Evolutionary conservation across 352 stramenopile genomes (phyloP), one percentile per base, ranked within the genome.

Genomic region (Blastocystis sp.): DNA sequence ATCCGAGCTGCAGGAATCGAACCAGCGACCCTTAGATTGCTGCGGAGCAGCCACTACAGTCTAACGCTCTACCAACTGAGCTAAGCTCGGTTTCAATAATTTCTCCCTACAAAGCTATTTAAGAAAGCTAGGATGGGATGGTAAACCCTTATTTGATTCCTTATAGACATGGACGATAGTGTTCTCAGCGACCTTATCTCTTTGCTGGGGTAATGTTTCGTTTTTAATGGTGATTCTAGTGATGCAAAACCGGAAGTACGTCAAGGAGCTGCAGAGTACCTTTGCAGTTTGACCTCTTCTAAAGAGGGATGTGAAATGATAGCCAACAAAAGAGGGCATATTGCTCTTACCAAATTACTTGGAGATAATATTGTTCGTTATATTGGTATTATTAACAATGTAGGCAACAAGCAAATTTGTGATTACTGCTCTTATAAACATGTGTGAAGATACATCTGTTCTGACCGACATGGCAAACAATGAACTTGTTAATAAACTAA

Each of bases 21-120:
- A 53, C 27, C 66, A 78, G 37, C 66, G 66, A 78, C 37, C 37
- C 66, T 75, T 75, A 75, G 62, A 75, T 75, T 75, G 62, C 62
- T 75, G 62, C 62, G 62, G 62, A 75, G 62, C 62, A 75, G 62
- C 62, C 62, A 75, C 62, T 75, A 75, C 62, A 75, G 62, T 75
- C 62, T 75, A 75, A 75, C 62, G 62, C 62, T 75, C 62, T 75
- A 75, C 62, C 62, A 75, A 75, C 62, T 75, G 62, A 75, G 62
- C 62, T 75, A 75, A 75, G 62, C 62, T 75, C 62, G 62, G 62
- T 22, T 9, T 75, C 51, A 22, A 58, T 13, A 58, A 58, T 22
- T 22, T 58, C 51, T 58, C 13, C 13, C 51, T 58, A 22, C 51
- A 22, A 58, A 13, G 19, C 56, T n/a, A 33, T 33, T 62, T 62